Evolutionary conservation across 805 yeast genomes (phyloP).

Genomic region (Ogataea paradorogensis): DNA sequence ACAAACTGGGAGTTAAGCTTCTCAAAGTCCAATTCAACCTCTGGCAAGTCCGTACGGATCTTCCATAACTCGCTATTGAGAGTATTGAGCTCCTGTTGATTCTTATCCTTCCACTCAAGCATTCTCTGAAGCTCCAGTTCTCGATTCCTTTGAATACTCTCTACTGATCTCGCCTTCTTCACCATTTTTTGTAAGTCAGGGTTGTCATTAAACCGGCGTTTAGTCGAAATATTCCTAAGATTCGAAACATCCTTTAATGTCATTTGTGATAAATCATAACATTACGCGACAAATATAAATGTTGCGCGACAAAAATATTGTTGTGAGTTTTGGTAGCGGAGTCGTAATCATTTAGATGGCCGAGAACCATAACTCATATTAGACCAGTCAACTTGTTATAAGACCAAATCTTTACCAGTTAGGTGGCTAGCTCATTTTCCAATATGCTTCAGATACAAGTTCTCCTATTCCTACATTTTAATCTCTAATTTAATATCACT

Average conservation of each 20-base stretch:
- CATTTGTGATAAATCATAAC: constrained; percentile 13
- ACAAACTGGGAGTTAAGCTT: constrained; percentile 28
- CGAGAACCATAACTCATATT: too few species aligned
- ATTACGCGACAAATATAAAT: constrained; percentile 6
- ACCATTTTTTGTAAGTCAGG: constrained; percentile 4
- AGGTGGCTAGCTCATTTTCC: too few species aligned
- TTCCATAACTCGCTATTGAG: constrained; percentile 27
- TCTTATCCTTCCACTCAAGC: constrained; percentile 14
- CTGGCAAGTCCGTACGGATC: constrained; percentile 27
- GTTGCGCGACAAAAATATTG: constrained; percentile 2
- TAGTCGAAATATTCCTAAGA: constrained; percentile 3
- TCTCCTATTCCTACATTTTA: not conserved
- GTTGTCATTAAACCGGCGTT: constrained; percentile 1
- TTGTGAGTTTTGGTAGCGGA: not conserved
- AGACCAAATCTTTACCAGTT: too few species aligned
- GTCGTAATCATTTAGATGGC: too few species aligned
- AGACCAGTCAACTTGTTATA: too few species aligned
- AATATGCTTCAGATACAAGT: too few species aligned
- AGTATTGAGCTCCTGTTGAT: constrained; percentile 24
- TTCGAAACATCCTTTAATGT: constrained; percentile 7
- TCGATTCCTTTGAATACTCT: constrained; percentile 14
- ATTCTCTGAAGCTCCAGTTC: constrained; percentile 17
- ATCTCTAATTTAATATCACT: not conserved
- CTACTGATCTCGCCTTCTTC: constrained; percentile 13
- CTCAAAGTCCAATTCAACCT: constrained; percentile 27